A percentile compares a stretch with the other conserved stretches of the same genome.
Evolutionary conservation across 169 alveolate genomes (phyloP).

Genomic region (Hammondia hammondi): DNA sequence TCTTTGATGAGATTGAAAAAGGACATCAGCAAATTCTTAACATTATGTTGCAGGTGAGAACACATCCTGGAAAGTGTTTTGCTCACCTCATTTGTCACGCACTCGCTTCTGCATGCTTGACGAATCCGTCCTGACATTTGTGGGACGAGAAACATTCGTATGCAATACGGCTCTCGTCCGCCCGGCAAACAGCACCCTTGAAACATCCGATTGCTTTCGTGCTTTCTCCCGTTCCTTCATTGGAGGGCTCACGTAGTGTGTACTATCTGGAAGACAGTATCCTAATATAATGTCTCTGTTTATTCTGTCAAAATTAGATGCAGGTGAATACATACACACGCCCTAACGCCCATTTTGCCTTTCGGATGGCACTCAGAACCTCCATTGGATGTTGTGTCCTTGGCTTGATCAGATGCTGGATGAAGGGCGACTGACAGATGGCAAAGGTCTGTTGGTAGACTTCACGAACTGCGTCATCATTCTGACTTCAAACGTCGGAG

Average conservation of each 20-base stretch:
- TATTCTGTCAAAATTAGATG: too few species aligned
- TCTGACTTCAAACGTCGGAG: slow-evolving; percentile 52
- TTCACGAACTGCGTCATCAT: slow-evolving; percentile 47
- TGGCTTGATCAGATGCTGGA: slow-evolving; percentile 27
- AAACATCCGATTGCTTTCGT: too few species aligned
- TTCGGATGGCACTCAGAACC: too few species aligned
- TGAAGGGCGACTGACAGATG: slow-evolving; percentile 76
- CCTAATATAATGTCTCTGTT: not conserved
- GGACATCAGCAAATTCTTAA: slow-evolving; percentile 65
- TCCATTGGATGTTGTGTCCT: too few species aligned
- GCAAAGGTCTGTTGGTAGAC: slow-evolving; percentile 82
- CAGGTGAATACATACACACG: not conserved
- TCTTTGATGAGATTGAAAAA: slow-evolving; percentile 88
- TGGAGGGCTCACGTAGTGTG: not conserved
- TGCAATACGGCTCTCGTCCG: too few species aligned
- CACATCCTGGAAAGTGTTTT: not conserved
- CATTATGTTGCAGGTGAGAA: slow-evolving; percentile 41
- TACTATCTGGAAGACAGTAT: too few species aligned
- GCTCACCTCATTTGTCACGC: not conserved
- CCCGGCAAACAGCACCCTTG: too few species aligned
- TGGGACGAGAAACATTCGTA: not conserved
- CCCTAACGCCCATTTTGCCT: too few species aligned
- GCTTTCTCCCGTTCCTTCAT: too few species aligned
- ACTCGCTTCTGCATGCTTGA: not conserved
- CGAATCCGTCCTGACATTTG: not conserved